Evolutionary conservation across 768 basidiomycete genomes (phyloP), one percentile per base, ranked within the genome.

Genomic region (Mycena crocata): DNA sequence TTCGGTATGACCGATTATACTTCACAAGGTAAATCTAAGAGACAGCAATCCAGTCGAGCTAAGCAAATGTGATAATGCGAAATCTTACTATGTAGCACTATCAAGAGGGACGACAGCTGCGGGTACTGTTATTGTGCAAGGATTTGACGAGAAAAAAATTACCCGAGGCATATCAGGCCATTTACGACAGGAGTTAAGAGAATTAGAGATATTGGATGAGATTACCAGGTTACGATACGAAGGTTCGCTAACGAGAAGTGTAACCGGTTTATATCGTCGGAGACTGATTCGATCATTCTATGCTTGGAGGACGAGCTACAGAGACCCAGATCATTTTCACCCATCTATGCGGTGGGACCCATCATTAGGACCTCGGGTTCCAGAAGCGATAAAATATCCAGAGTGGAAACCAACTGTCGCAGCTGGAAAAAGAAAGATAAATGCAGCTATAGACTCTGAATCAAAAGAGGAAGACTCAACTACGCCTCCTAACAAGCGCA

Each of bases 1-100:
- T 80, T 78, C 67, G 66, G 76, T 13, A 80, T 80, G 77, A 80
- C 79, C 5, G 79, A 79, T 55, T 80, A 75, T 67, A 70, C 72
- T 13, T 76, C 77, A 0, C 80, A 81, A 62, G 79, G 80, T 9
- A 78, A 76, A 50, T 78, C 78, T 13, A n/a, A 24, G 46, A 2
- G 17, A 15, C 24, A 62, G 73, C 42, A 32, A 39, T 21, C 30
- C 60, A 1, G 77, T 78, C 70, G 74, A 80, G 59, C 51, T 79
- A 5, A 57, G 67, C 57, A 70, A 73, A 40, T 67, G 69, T 14
- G 28, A 54, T 28, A 65, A 12, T 45, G 77, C 78, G 55, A 73
- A 73, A 32, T 64, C 72, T 6, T 76, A 74, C 50, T 81, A 80
- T 55, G 79, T 78, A 7, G 69, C 72, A 5, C 55, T 80, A 0